Base-by-base conservation (phyloP, 139 green algal genomes). In the Pycnococcus provasolii region DNA sequence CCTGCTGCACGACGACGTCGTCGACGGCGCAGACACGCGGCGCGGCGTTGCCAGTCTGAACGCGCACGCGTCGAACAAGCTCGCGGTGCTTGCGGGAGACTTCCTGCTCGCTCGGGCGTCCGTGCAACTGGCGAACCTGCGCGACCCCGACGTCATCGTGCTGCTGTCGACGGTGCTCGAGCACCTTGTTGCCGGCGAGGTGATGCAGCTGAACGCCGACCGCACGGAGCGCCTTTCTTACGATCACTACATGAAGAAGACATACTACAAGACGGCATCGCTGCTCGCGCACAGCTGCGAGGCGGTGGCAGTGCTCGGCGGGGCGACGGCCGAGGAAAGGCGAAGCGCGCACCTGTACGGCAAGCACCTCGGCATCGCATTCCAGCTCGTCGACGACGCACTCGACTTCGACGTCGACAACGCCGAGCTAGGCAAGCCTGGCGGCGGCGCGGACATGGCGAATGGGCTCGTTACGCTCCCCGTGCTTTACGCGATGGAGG, bases 321-420 rank as follows among this genome's bases (percentile, higher is more conserved):
- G 71, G 3, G 73, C 85, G 13, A 1, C 44, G 2, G 60, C 40
- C 4, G 72, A 80, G 47, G 81, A 86, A 41, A 53, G 62, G 45
- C 65, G 86, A 40, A 64, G 79, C 37, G 85, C 85, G 15, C 86
- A 79, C 60, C 73, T 83, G 55, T 96, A 90, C 66, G 90, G 90
- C 0, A 76, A 79, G 8, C 85, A 97, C 73, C 69, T 99, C 45
- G 77, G 93, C 3, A 77, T 98, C 4, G 91, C 93, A 0, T 99
- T 98, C 67, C 91, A 97, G 80, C 75, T 98, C 48, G 83, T 96
- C 26, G 93, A 99, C 68, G 93, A 99, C 77, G 57, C 96, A 8
- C 72, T 99, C 62, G 93, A 99, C 84, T 94, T 96, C 66, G 89
- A 85, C 0, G 81, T 76, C 63, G 86, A 66, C 55, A 77, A 64